These are phyloP conservation scores for Phytophthora constricta DNA, from an alignment of 352 stramenopile species.

Conservation along the genomic window DNA sequence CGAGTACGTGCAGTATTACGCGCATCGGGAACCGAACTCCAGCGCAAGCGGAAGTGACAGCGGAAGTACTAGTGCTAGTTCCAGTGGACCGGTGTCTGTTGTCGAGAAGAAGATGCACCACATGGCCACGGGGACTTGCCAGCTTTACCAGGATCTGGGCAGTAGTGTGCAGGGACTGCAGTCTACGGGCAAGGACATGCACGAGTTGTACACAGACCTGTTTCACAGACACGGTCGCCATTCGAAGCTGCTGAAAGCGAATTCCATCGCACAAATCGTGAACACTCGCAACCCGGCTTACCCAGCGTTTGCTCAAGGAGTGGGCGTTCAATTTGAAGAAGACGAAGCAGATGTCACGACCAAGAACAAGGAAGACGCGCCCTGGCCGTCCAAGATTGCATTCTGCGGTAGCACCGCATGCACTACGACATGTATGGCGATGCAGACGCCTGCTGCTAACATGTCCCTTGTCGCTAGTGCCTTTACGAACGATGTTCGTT, in stretches of 20 bases:
- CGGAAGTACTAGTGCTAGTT: conserved; percentile 3
- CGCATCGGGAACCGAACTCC: conserved; percentile 12
- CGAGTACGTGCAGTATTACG: conserved; percentile 65
- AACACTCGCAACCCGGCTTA: conserved; percentile 48
- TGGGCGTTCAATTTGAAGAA: conserved; percentile 46
- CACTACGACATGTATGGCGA: conserved; percentile 60
- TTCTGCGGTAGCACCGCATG: conserved; percentile 65
- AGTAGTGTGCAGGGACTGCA: conserved; percentile 48
- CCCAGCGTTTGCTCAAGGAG: conserved; percentile 47
- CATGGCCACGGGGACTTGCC: conserved; percentile 59
- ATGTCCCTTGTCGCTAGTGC: conserved; percentile 52
- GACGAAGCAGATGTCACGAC: conserved; percentile 10
- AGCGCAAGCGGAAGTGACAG: conserved; percentile 7
- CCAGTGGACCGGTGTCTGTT: conserved; percentile 9
- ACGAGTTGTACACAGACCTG: conserved; percentile 66
- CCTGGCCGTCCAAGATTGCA: conserved; percentile 48
- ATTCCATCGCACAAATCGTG: conserved; percentile 54
- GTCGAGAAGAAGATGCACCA: conserved; percentile 33
- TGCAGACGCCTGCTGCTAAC: conserved; percentile 49
- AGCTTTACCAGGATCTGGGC: conserved; percentile 46
- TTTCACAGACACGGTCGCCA: conserved; percentile 46
- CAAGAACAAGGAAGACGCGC: background rate
- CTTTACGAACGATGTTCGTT: conserved; percentile 55
- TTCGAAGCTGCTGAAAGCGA: conserved; percentile 51
- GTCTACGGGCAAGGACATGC: conserved; percentile 65